A percentile compares a stretch with the other conserved stretches of the same genome.
phyloP scores from a whole-genome alignment of 1,284 basidiomycete species.

The Phylloboletellus chloephorus region DNA sequence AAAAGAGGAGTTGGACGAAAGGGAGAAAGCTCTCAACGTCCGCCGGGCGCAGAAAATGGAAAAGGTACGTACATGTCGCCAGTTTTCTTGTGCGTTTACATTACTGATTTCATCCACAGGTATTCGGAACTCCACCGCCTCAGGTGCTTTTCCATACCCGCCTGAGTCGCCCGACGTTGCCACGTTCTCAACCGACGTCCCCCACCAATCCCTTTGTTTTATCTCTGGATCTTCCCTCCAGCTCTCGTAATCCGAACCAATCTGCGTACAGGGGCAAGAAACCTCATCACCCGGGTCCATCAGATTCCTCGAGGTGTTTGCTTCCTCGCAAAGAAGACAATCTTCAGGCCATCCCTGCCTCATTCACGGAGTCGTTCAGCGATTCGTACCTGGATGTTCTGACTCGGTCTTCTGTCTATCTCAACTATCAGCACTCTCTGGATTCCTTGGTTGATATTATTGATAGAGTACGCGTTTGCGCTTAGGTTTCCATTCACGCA shows the following conservation, averaged over 20 bases:
- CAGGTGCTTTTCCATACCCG: slow-evolving; percentile 67
- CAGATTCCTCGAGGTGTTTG: slow-evolving; percentile 51
- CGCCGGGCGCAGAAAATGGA: slow-evolving; percentile 79
- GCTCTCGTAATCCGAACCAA: slow-evolving; percentile 43
- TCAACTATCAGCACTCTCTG: slow-evolving; percentile 71
- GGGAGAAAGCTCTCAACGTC: slow-evolving; percentile 73
- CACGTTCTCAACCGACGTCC: slow-evolving; percentile 18
- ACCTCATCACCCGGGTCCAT: slow-evolving; percentile 42
- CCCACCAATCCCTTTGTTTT: slow-evolving; percentile 21
- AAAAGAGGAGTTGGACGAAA: slow-evolving; percentile 60
- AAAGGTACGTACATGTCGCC: slow-evolving; percentile 50
- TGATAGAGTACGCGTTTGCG: slow-evolving; percentile 51
- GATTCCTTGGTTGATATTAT: slow-evolving; percentile 72
- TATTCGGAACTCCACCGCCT: slow-evolving; percentile 75
- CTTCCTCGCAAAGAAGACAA: slow-evolving; percentile 32
- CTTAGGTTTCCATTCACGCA: neutral
- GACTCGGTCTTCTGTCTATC: slow-evolving; percentile 50
- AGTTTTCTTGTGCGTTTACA: slow-evolving; percentile 4
- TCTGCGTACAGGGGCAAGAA: slow-evolving; percentile 46
- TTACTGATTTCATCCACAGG: slow-evolving; percentile 36
- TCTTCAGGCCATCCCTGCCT: slow-evolving; percentile 21
- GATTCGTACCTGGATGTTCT: slow-evolving; percentile 20
- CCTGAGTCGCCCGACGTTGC: slow-evolving; percentile 26
- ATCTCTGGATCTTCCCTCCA: slow-evolving; percentile 20
- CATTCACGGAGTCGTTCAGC: slow-evolving; percentile 15